Conservation (phyloP, 176 grass and related monocot species). For the Ampelocalamus luodianensis region DNA sequence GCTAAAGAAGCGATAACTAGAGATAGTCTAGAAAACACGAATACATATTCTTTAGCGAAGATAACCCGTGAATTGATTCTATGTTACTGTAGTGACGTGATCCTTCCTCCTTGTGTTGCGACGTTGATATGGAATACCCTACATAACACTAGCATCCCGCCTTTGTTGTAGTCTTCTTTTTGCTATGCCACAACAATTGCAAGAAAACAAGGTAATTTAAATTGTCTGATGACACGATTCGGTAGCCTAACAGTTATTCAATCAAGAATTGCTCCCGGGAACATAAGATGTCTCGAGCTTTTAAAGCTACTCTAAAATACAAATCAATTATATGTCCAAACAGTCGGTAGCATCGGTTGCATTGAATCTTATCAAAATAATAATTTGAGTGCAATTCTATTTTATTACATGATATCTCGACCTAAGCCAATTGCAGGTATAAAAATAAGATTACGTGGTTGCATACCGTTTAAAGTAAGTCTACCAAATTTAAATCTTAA, state of each 20-base stretch:
- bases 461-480: not conserved
- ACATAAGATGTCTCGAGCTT: not conserved
- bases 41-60: too few relatives aligned
- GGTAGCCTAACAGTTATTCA: not conserved
- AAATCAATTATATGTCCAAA: not conserved
- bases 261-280: not conserved
- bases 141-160: too few relatives aligned
- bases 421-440: not conserved
- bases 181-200: too few relatives aligned
- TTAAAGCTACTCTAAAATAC: not conserved
- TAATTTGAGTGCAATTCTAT: not conserved
- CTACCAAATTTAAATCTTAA: not conserved
- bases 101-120: too few relatives aligned
- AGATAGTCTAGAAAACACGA: too few relatives aligned
- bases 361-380: too few relatives aligned
- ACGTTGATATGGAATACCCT: too few relatives aligned
- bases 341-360: not conserved
- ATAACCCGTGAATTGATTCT: too few relatives aligned
- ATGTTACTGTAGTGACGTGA: too few relatives aligned
- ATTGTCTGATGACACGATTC: not conserved
- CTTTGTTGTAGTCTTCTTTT: too few relatives aligned
- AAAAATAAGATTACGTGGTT: not conserved
- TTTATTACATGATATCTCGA: not conserved
- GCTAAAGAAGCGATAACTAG: too few relatives aligned
- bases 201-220: conserved; percentile 7